Conservation (phyloP, 164 flowering plant genomes). For the Warburgia ugandensis region DNA sequence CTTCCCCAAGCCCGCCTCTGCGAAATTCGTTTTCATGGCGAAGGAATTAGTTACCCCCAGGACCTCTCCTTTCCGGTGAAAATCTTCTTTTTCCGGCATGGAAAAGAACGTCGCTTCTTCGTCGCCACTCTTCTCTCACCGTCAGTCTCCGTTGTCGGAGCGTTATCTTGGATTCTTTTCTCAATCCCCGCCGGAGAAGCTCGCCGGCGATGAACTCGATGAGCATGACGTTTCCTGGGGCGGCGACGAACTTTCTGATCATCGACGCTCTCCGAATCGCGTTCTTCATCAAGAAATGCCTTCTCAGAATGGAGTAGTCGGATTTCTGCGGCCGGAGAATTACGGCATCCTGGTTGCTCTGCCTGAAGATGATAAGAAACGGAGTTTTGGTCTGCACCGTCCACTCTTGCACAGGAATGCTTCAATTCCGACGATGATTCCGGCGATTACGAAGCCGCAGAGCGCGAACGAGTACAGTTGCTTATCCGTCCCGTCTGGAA, state of each 20-base stretch:
- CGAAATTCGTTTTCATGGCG: too few relatives aligned
- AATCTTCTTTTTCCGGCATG: constrained; percentile 14
- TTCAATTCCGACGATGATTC: constrained; percentile 24
- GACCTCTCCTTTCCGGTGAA: not conserved
- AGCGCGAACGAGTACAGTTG: constrained; percentile 7
- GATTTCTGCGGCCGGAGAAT: constrained; percentile 18
- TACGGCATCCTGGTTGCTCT: constrained; percentile 60
- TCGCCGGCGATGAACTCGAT: constrained; percentile 37
- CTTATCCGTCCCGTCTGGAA: constrained; percentile 22
- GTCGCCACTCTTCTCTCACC: constrained; percentile 27
- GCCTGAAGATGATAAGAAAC: constrained; percentile 19
- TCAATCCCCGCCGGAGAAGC: constrained; percentile 8
- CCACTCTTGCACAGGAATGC: constrained; percentile 24
- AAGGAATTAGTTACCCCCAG: too few relatives aligned
- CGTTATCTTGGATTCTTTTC: constrained; percentile 39
- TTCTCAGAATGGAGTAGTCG: not conserved
- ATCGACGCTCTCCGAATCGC: constrained; percentile 5
- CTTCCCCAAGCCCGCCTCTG: too few relatives aligned
- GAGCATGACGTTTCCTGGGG: too few relatives aligned
- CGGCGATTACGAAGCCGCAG: constrained; percentile 31
- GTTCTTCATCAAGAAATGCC: not conserved
- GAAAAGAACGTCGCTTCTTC: constrained; percentile 18
- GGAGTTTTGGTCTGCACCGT: not conserved
- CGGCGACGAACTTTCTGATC: constrained; percentile 26
- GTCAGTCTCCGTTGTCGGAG: constrained; percentile 36